Evolutionary conservation across 176 grass and related monocot species (phyloP).

Genomic region (Rhynchospora tenuis): DNA sequence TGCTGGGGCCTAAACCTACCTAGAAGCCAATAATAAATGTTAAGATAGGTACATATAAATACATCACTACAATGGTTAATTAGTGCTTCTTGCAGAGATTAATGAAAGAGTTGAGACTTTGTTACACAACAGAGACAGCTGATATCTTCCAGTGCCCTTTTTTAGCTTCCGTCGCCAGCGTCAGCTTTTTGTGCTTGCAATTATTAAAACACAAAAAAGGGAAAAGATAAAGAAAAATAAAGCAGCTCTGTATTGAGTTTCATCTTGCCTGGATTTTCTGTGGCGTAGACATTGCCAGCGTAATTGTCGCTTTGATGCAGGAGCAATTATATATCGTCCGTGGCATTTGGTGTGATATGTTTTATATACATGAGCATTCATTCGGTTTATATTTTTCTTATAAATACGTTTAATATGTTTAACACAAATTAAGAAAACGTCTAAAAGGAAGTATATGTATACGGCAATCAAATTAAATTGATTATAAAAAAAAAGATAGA

Average conservation of each 20-base stretch:
- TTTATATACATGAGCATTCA: too few relatives aligned
- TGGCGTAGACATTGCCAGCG: background rate
- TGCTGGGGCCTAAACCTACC: background rate
- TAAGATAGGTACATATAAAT: background rate
- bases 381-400: too few relatives aligned
- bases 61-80: background rate
- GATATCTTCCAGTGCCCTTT: conserved; percentile 6
- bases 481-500: too few relatives aligned
- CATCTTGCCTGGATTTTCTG: background rate
- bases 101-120: conserved; percentile 3
- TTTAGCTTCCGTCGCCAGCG: conserved; percentile 10
- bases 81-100: conserved; percentile 17
- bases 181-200: conserved; percentile 16
- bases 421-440: too few relatives aligned
- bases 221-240: background rate
- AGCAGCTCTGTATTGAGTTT: background rate
- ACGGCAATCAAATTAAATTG: too few relatives aligned
- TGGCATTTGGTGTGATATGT: too few relatives aligned
- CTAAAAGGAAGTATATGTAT: too few relatives aligned
- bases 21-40: conserved; percentile 1
- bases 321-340: too few relatives aligned
- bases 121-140: conserved; percentile 9
- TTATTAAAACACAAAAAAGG: conserved; percentile 3
- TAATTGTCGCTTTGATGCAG: background rate
- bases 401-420: too few relatives aligned